These are phyloP conservation scores for Puccinellia tenuiflora DNA, from an alignment of 176 grass and related monocot species.

Conservation along the genomic window DNA sequence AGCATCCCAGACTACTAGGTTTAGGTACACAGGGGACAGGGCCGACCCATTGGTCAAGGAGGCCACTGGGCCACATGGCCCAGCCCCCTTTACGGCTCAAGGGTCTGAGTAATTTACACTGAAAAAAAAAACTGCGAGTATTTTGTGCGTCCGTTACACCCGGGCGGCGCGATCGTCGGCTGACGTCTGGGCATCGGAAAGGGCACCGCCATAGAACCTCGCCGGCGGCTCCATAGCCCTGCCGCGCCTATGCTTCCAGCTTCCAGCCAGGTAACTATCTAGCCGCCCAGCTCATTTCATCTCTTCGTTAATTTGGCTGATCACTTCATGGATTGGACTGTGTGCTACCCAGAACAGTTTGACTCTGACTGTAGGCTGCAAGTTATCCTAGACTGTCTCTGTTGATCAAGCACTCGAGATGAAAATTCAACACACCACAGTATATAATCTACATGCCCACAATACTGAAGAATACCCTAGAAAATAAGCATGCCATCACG, in stretches of 20 bases:
- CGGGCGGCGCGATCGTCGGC: background rate
- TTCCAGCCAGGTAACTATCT: too few relatives aligned
- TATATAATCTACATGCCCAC: background rate
- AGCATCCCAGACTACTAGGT: background rate
- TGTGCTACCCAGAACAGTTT: background rate
- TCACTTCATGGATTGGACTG: too few relatives aligned
- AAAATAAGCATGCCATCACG: background rate
- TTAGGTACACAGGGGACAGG: background rate
- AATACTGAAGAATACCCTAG: background rate
- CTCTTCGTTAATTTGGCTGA: too few relatives aligned
- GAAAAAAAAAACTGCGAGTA: background rate
- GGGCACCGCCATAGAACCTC: background rate
- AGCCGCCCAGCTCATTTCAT: too few relatives aligned
- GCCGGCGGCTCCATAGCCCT: too few relatives aligned
- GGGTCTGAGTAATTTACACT: background rate
- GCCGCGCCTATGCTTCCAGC: too few relatives aligned
- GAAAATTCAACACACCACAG: background rate
- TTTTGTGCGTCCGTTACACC: background rate
- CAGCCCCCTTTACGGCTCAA: background rate
- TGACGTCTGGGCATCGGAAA: background rate
- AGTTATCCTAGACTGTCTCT: background rate
- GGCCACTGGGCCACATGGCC: background rate
- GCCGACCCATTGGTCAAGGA: background rate
- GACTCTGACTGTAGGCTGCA: background rate
- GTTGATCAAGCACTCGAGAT: background rate